Evolutionary conservation across 2,329 filamentous ascomycete species (phyloP), one percentile per base, ranked within the genome.

Genomic region (Paraconiothyrium sp.): DNA sequence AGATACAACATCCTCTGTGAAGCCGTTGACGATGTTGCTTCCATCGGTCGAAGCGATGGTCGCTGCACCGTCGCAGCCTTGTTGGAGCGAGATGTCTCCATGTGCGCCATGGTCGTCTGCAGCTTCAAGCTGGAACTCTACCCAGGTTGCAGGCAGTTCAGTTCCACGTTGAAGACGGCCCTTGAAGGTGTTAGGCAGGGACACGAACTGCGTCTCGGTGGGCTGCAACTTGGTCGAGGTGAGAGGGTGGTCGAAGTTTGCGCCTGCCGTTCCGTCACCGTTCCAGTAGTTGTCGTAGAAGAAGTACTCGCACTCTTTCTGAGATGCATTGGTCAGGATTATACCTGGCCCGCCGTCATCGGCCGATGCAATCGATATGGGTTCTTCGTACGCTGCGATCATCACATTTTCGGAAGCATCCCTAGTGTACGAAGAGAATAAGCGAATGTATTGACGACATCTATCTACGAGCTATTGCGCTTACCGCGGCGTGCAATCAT

Each of bases 281-380:
- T 81, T 80, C 77, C 76, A 79, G 69, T 76, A 75, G 68, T 81
- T 81, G 59, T 80, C 69, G 69, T 77, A 81, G 74, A 81, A 81
- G 63, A 70, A 77, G 69, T 78, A 81, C 0, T 68, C 73, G 60
- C 76, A 59, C 46, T 75, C 66, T 52, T 72, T 71, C 20, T 62
- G 52, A 16, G 75, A 76, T 55, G 76, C 76, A 68, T 81, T 80
- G 61, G 69, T 78, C n/a, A 81, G 67, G 27, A 72, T 63, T 57
- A 81, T 79, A 10, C 79, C 79, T 8, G 78, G 74, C 3, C 70
- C 70, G 43, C 59, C 48, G 1, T n/a, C 46, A n/a, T 44, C 41
- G 6, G n/a, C 20, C 7, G 41, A 44, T n/a, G 41, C 16, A 44
- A 44, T 11, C 6, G 16, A 44, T n/a, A 44, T 44, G 20, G 41